Percentiles rank a stretch among this genome's conserved stretches.
These are phyloP conservation scores for Astraeus odoratus DNA, from an alignment of 768 basidiomycete species.

Conservation along the genomic window DNA sequence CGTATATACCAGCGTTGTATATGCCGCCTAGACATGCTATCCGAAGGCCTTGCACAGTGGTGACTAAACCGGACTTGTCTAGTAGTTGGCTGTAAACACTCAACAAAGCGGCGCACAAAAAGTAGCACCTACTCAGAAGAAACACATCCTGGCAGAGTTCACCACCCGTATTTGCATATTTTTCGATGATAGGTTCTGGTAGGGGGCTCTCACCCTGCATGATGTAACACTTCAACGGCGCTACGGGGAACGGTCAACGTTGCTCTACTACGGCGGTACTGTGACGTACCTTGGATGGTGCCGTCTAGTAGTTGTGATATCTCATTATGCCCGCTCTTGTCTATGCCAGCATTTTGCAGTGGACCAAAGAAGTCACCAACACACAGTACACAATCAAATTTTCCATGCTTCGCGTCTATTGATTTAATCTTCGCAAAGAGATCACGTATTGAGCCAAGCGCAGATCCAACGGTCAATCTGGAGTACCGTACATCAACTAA, in stretches of 20 bases:
- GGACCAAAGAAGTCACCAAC: conserved; percentile 82
- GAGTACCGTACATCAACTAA: not conserved
- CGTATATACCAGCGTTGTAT: conserved; percentile 57
- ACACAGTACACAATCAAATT: conserved; percentile 80
- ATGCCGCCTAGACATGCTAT: conserved; percentile 83
- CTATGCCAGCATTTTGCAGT: conserved; percentile 26
- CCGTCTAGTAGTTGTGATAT: conserved; percentile 59
- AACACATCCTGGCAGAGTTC: conserved; percentile 80
- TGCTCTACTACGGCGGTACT: not conserved
- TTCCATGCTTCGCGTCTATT: conserved; percentile 89
- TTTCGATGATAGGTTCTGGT: conserved; percentile 65
- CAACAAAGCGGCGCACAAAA: not conserved
- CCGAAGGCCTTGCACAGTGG: conserved; percentile 70
- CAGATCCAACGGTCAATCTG: conserved; percentile 76
- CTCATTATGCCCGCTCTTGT: conserved; percentile 40
- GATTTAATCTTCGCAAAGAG: conserved; percentile 74
- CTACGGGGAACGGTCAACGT: conserved; percentile 34
- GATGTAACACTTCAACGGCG: conserved; percentile 86
- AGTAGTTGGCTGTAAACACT: conserved; percentile 6
- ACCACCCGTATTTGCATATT: conserved; percentile 68
- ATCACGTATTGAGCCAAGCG: conserved; percentile 64
- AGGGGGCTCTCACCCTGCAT: conserved; percentile 81
- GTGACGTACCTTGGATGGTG: conserved; percentile 51
- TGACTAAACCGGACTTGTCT: conserved; percentile 81
- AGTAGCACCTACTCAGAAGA: conserved; percentile 60